A percentile compares a stretch with the other conserved stretches of the same genome.
These are phyloP conservation scores for Trypanosoma theileri DNA, from an alignment of 208 protist genomes.

Conservation along the genomic window DNA sequence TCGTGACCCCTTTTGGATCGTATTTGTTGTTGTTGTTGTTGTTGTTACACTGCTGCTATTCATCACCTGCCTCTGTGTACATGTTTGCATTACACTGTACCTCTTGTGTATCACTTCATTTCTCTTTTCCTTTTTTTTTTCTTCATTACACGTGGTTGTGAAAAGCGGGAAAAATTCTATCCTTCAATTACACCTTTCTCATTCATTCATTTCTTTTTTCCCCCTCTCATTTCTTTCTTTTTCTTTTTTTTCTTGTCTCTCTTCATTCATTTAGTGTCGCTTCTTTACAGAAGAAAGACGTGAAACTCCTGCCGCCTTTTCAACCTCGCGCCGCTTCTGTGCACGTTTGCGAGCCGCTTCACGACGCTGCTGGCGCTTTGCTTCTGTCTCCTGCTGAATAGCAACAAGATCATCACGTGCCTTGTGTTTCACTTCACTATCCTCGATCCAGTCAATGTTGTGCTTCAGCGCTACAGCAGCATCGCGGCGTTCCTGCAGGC, in stretches of 20 bases:
- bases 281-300: conserved; percentile 64
- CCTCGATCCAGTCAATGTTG: conserved; percentile 94
- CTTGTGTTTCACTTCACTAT: conserved; percentile 80
- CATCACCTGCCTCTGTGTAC: too few relatives aligned
- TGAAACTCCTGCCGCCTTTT: conserved; percentile 48
- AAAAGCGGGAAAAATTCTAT: too few relatives aligned
- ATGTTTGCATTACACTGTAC: too few relatives aligned
- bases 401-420: conserved; percentile 78
- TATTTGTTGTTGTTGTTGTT: background rate
- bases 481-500: conserved; percentile 76
- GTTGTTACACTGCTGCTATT: too few relatives aligned
- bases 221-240: conserved; percentile 8
- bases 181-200: background rate
- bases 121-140: background rate
- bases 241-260: background rate
- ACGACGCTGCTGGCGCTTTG: conserved; percentile 73
- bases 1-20: background rate
- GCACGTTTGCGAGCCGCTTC: conserved; percentile 71
- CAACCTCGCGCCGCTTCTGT: conserved; percentile 64
- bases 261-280: conserved; percentile 15
- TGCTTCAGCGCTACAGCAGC: conserved; percentile 88
- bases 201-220: background rate
- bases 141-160: background rate
- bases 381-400: conserved; percentile 71
- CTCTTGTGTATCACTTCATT: conserved; percentile 1